Conservation (phyloP, 768 basidiomycete species). For the Candolleomyces eurysporus region DNA sequence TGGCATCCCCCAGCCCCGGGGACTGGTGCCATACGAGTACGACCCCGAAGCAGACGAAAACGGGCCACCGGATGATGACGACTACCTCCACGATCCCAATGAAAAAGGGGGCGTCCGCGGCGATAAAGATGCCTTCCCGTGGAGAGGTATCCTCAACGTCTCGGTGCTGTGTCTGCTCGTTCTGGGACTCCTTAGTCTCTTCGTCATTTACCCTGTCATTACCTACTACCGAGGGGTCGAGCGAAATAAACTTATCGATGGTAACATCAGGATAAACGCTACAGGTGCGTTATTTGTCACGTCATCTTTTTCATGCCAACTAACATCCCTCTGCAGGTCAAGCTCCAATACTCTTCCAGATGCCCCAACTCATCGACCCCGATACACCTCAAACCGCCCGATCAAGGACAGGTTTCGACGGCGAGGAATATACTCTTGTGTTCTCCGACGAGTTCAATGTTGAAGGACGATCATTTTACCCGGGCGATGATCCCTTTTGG, state of each 20-base stretch:
- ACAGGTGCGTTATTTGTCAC: slow-evolving; percentile 29
- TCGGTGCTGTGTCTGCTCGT: slow-evolving; percentile 64
- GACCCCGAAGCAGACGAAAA: slow-evolving; percentile 59
- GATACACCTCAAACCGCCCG: slow-evolving; percentile 63
- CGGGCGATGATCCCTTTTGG: slow-evolving; percentile 67
- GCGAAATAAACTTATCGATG: slow-evolving; percentile 46
- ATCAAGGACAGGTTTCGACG: slow-evolving; percentile 71
- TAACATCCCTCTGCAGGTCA: slow-evolving; percentile 44
- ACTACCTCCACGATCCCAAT: slow-evolving; percentile 66
- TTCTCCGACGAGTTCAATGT: slow-evolving; percentile 78
- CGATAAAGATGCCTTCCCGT: slow-evolving; percentile 34
- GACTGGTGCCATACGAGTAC: slow-evolving; percentile 67
- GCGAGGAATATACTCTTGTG: slow-evolving; percentile 62
- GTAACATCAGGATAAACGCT: slow-evolving; percentile 64
- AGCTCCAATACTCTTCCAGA: slow-evolving; percentile 52
- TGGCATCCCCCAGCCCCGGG: slow-evolving; percentile 26
- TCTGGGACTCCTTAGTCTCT: slow-evolving; percentile 62
- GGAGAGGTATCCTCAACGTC: slow-evolving; percentile 61
- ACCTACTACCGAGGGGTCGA: slow-evolving; percentile 42
- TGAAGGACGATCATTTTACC: slow-evolving; percentile 63
- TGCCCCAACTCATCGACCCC: slow-evolving; percentile 65
- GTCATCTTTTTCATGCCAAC: neutral
- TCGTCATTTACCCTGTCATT: slow-evolving; percentile 78
- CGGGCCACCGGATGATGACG: slow-evolving; percentile 69
- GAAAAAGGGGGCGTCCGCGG: slow-evolving; percentile 25